phyloP scores from a whole-genome alignment of 495 filamentous ascomycete species.

The Barbatosphaeria neglecta region DNA sequence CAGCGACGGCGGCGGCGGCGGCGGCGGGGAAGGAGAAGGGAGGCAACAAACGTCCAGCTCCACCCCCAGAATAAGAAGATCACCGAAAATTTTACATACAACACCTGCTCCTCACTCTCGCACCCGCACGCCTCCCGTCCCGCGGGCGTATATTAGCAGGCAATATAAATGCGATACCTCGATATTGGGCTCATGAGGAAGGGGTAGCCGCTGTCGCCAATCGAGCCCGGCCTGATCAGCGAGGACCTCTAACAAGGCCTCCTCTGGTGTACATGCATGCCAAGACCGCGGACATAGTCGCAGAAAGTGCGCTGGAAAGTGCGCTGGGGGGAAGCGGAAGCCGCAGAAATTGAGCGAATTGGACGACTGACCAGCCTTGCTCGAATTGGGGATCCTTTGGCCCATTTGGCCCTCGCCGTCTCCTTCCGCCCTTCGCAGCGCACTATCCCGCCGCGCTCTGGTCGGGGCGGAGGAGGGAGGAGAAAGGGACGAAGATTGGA shows the following conservation, averaged over 20 bases:
- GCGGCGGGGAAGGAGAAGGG: not conserved
- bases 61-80: not conserved
- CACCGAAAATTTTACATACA: constrained; percentile 2
- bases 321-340: constrained; percentile 18
- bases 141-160: constrained; percentile 24
- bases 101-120: constrained; percentile 7
- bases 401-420: constrained; percentile 18
- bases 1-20: no score
- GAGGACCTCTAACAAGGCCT: constrained; percentile 15
- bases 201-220: constrained; percentile 14
- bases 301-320: constrained; percentile 16
- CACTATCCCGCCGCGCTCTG: constrained; percentile 25
- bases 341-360: constrained; percentile 18
- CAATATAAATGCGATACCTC: constrained; percentile 13
- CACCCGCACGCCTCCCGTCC: constrained; percentile 19
- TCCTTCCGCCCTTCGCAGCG: constrained; percentile 19
- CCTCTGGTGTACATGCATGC: constrained; percentile 22
- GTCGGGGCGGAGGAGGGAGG: constrained; percentile 4
- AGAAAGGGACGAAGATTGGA: not conserved
- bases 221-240: constrained; percentile 14
- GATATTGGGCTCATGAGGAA: constrained; percentile 6
- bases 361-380: constrained; percentile 19
- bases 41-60: not conserved
- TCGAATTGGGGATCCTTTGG: constrained; percentile 23
- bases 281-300: constrained; percentile 19